Conservation (phyloP, 2,329 filamentous ascomycete genomes). For the Aspergillus intermedius region DNA sequence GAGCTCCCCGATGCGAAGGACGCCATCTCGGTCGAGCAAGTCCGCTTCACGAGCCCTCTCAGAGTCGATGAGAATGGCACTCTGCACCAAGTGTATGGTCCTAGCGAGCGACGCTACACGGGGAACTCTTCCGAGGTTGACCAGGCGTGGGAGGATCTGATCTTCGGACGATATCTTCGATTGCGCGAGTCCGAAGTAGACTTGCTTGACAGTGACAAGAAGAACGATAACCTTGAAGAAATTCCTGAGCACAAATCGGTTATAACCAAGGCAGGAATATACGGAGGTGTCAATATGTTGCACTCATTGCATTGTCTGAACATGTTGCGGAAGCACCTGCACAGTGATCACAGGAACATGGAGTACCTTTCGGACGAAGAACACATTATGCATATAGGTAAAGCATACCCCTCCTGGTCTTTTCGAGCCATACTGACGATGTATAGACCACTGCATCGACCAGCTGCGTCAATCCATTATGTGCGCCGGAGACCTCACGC, state of each 20-base stretch:
- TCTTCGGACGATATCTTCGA: neutral
- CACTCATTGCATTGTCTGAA: neutral
- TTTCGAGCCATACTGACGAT: neutral
- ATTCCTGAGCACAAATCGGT: neutral
- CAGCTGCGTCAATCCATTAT: neutral
- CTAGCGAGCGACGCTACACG: neutral
- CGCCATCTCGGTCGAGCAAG: neutral
- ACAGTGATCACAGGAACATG: neutral
- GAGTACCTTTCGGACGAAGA: neutral
- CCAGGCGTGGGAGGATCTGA: neutral
- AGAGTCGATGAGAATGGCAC: neutral
- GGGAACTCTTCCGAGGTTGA: neutral
- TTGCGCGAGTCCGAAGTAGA: neutral
- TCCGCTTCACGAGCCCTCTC: neutral
- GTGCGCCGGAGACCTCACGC: neutral
- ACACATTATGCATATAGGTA: neutral
- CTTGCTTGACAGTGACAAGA: neutral
- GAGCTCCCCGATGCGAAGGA: neutral
- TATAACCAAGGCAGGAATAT: neutral
- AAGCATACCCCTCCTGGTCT: neutral
- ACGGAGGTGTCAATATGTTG: neutral
- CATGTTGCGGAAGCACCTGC: neutral
- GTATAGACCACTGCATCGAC: neutral
- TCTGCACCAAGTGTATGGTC: neutral
- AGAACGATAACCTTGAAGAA: neutral